Evolutionary conservation across 345 rosid species (phyloP), one percentile per base, ranked within the genome.

Genomic region (Raphanus raphanistrum): DNA sequence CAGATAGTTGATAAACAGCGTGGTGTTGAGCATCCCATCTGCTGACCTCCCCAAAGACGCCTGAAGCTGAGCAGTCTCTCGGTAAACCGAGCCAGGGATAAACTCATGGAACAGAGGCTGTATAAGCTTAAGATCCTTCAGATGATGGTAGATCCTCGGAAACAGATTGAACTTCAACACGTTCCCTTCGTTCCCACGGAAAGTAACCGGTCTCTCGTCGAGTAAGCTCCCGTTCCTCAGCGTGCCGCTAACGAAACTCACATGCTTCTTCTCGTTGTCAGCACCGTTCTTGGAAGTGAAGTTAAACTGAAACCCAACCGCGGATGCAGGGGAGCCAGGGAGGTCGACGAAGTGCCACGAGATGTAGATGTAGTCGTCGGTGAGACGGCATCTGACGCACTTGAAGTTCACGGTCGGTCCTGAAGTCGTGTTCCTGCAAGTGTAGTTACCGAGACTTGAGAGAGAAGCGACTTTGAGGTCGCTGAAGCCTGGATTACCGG

Each of bases 51-150:
- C 86, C 55, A 95, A 82, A 58, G 99, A 95, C 63, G 90, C 78
- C 65, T 79, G 94, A 70, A 95, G 97, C 83, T 85, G 91, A 76
- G 75, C 32, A 45, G 90, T 77, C 17, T 89, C 90, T 52, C n/a
- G 66, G 82, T 78, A 82, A 73, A 68, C 82, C 0, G 98, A 89
- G 63, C 98, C 99, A 15, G 92, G 96, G 73, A 84, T 75, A 76
- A 95, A 95, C 79, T 90, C 98, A 71, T 95, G 97, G 74, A 92
- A 88, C 55, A 95, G 83, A 66, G 98, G 99, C 66, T 95, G 99
- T 5, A 95, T 85, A 26, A 95, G 89, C 87, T 80, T 90, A 70
- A 95, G 80, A 83, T 92, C 84, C 66, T 86, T 73, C 58, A 89
- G 74, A 84, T 85, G 88, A 75, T 66, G 96, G 81, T 90, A 95